Base-by-base conservation (phyloP, 306 rosid genomes). In the Castanea crenata region DNA sequence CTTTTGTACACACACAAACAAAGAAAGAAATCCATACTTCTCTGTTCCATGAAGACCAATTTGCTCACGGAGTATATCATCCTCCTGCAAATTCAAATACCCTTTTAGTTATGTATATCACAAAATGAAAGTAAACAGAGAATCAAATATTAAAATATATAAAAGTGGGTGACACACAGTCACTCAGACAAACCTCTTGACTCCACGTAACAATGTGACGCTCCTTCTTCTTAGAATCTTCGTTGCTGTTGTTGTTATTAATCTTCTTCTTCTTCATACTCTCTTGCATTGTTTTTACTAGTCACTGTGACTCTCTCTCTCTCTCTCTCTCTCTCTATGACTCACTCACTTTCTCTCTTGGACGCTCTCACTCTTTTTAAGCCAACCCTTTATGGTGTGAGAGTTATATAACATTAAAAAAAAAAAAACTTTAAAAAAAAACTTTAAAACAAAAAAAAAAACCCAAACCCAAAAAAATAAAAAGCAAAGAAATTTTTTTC, bases 221-320 rank as follows among this genome's bases (percentile, higher is more conserved):
- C 92, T 96, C 99, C 97, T 96, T 96, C 98, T 95, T 95, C 96
- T 89, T 91, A 57, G 92, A 84, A 77, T 92, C 97, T 85, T 95
- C 97, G 69, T 81, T 83, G 15, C 62, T 82, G 41, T 74, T 54
- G 71, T 81, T 83, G 19, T 61, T 82, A 41, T 74, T 54, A 54
- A 76, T 78, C 78, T 86, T 83, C 88, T 80, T 85, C 81, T 77
- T 85, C 46, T 76, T 77, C 82, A 86, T 69, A 85, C 73, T 84
- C 89, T 76, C 81, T 74, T 90, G 95, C 98, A 95, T 95, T 81
- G 82, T 75, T 75, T 75, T 77, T 46, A 41, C 46, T 63, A 62
- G 82, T 78, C 20, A 55, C 25, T 23, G 55, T 31, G 65, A 11
- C 49, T 34, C 76, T 68, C 83, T 86, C 85, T 78, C 75, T 41